Evolutionary conservation across 1,284 basidiomycete genomes (phyloP), one percentile per base, ranked within the genome.

Genomic region (Agroathelia rolfsii): DNA sequence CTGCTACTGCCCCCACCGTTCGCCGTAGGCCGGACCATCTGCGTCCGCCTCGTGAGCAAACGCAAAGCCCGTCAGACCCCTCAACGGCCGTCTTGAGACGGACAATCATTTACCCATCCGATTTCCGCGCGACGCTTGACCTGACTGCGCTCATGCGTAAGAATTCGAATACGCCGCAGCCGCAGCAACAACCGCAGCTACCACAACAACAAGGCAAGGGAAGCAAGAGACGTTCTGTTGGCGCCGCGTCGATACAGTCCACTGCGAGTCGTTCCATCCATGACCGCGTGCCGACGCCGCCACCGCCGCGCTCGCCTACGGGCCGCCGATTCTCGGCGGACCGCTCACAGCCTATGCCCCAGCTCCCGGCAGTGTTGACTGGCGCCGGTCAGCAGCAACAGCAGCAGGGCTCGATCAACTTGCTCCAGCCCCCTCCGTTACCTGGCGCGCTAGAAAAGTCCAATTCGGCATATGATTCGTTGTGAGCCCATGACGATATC

Each of bases 231-330:
- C 71, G 72, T 19, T 66, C 77, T 36, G 61, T 63, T 10, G 79
- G 81, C 43, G 62, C 64, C 10, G 60, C 62, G 12, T 71, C 69
- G 19, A 50, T 56, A 22, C 53, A 58, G 14, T 76, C 73, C 2
- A 51, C 56, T 19, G 78, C 76, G 3, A 69, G 56, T 44, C 72
- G 74, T 34, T 84, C 83, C 19, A 61, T 86, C 14, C 77, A 81
- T 44, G 82, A 86, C 43, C 76, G 83, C 33, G 76, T 62, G n/a
- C 83, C 83, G 12, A 87, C 83, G 2, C 83, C 82, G 15, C 81
- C 81, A 12, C 83, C 82, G 20, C 71, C 78, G n/a, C 70, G 72
- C 41, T 56, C 66, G 4, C 56, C 64, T 20, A 59, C 62, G 19
- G 51, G 55, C 17, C 67, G 68, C 41, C 70, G 79, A 22, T 80